phyloP scores from a whole-genome alignment of 495 filamentous ascomycete genomes.

The Neurospora terricola region DNA sequence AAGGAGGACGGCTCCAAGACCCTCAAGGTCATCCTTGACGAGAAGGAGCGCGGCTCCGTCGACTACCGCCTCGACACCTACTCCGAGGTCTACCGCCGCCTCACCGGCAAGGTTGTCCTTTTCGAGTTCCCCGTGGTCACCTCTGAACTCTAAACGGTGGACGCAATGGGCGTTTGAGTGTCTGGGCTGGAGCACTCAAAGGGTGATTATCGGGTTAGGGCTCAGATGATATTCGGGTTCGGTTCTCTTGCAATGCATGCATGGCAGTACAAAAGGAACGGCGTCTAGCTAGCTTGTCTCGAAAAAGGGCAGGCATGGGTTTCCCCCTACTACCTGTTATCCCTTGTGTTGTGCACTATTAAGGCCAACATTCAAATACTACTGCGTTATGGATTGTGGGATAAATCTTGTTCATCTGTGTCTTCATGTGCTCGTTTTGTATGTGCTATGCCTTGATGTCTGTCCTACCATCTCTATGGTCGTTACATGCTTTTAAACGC shows the following conservation, averaged over 20 bases:
- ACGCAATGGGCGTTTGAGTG: slow-evolving; percentile 12
- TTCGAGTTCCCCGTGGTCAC: slow-evolving; percentile 94
- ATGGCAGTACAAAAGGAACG: slow-evolving; percentile 26
- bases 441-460: not conserved
- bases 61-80: slow-evolving; percentile 99
- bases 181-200: slow-evolving; percentile 10
- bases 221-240: slow-evolving; percentile 20
- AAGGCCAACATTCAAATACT: not conserved
- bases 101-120: slow-evolving; percentile 86
- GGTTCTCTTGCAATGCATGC: slow-evolving; percentile 20
- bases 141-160: slow-evolving; percentile 59
- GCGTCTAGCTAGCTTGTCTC: slow-evolving; percentile 30
- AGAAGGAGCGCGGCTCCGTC: slow-evolving; percentile 98
- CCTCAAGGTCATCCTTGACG: slow-evolving; percentile 95
- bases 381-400: not conserved
- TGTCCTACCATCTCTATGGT: not conserved
- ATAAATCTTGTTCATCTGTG: not conserved
- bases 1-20: slow-evolving; percentile 96
- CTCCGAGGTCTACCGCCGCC: slow-evolving; percentile 91
- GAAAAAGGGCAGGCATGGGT: slow-evolving; percentile 8
- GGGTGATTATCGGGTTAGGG: slow-evolving; percentile 17
- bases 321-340: not conserved
- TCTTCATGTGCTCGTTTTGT: not conserved
- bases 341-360: not conserved
- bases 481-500: not conserved